Conservation (phyloP, 192 early-diverging fungal genomes). For the Chytriomyces sp. region DNA sequence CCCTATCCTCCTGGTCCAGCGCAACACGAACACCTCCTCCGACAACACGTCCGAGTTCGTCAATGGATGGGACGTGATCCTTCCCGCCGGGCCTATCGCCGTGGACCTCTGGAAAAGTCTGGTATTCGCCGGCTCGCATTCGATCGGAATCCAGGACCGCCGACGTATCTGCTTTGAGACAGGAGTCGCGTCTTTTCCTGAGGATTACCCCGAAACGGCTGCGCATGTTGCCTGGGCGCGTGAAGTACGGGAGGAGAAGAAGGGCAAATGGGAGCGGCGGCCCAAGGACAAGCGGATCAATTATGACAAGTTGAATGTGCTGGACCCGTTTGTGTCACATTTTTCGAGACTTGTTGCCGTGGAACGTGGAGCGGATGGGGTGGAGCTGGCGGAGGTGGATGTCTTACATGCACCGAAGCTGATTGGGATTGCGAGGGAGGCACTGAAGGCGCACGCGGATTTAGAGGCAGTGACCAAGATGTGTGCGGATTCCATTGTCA, state of each 20-base stretch:
- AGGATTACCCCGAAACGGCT: constrained; percentile 77
- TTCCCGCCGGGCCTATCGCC: constrained; percentile 78
- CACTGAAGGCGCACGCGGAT: not conserved
- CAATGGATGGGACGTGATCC: constrained; percentile 80
- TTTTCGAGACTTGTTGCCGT: constrained; percentile 45
- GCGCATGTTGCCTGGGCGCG: constrained; percentile 62
- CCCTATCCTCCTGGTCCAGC: constrained; percentile 82
- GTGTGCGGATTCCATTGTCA: constrained; percentile 1
- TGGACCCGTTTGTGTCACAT: constrained; percentile 70
- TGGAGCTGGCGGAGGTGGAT: constrained; percentile 9
- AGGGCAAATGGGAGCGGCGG: constrained; percentile 60
- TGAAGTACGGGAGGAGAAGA: constrained; percentile 39
- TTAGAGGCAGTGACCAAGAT: not conserved
- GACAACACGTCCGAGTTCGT: constrained; percentile 49
- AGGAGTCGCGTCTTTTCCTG: constrained; percentile 75
- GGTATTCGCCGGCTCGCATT: constrained; percentile 83
- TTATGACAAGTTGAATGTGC: constrained; percentile 69
- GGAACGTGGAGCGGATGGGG: constrained; percentile 35
- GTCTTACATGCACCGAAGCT: not conserved
- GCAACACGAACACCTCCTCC: constrained; percentile 47
- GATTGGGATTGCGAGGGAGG: not conserved
- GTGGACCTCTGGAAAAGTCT: constrained; percentile 87
- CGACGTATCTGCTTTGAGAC: constrained; percentile 75
- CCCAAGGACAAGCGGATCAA: constrained; percentile 84
- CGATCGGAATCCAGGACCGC: constrained; percentile 75